Evolutionary conservation across 1,284 basidiomycete species (phyloP).

Genomic region (Pseudozyma thailandica): DNA sequence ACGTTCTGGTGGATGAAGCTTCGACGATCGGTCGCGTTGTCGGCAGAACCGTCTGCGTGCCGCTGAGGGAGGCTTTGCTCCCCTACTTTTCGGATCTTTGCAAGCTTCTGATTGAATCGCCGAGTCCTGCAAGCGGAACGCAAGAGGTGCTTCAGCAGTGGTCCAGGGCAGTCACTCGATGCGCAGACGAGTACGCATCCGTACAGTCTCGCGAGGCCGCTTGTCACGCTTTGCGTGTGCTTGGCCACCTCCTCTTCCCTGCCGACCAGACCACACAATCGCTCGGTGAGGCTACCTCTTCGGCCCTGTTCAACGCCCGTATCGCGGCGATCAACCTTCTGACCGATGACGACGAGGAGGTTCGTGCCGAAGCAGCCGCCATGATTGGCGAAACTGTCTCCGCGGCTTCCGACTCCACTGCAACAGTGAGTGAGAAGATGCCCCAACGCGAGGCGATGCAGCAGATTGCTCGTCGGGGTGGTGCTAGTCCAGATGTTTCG

Average conservation of each 20-base stretch:
- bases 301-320: constrained; percentile 33
- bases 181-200: constrained; percentile 42
- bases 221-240: constrained; percentile 22
- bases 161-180: constrained; percentile 24
- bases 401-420: not conserved
- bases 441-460: constrained; percentile 33
- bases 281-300: not conserved
- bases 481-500: constrained; percentile 42
- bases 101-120: constrained; percentile 14
- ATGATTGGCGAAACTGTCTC: constrained; percentile 43
- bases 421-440: not conserved
- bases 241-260: constrained; percentile 37
- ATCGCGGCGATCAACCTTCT: constrained; percentile 44
- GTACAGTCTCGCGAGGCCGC: constrained; percentile 52
- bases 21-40: constrained; percentile 18
- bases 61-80: constrained; percentile 52
- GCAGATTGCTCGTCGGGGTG: constrained; percentile 29
- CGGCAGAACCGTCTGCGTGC: constrained; percentile 29
- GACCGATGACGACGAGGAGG: constrained; percentile 53
- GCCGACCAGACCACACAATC: not conserved
- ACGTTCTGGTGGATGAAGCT: constrained; percentile 9
- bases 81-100: constrained; percentile 48
- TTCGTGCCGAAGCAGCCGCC: constrained; percentile 47
- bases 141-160: constrained; percentile 23
- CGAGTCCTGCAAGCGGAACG: not conserved